These are phyloP conservation scores for Coix lacrymajobi DNA, from an alignment of 176 grass and related monocot species.

Conservation along the genomic window DNA sequence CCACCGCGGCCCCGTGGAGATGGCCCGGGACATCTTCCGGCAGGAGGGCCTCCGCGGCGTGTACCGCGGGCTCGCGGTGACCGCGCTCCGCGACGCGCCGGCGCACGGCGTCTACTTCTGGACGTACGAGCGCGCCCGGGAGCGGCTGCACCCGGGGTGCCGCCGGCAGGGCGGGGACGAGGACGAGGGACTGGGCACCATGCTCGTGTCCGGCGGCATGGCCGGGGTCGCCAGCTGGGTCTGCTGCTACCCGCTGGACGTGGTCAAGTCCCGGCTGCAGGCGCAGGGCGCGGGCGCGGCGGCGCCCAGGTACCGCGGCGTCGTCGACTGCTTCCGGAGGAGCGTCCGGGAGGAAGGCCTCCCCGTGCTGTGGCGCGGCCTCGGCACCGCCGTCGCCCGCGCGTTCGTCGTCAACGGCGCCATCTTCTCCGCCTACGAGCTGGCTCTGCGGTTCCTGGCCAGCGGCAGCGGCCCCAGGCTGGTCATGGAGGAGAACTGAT, in stretches of 20 bases:
- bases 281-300: constrained; percentile 38
- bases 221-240: constrained; percentile 96
- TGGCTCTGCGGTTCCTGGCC: constrained; percentile 68
- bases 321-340: constrained; percentile 76
- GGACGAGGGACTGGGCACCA: constrained; percentile 64
- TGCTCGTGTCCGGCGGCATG: constrained; percentile 81
- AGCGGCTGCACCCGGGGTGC: constrained; percentile 81
- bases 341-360: constrained; percentile 81
- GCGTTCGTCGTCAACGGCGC: constrained; percentile 92
- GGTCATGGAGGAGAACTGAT: constrained; percentile 76
- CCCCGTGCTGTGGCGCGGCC: constrained; percentile 83
- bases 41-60: constrained; percentile 61
- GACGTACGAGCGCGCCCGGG: constrained; percentile 77
- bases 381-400: constrained; percentile 75
- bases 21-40: constrained; percentile 54
- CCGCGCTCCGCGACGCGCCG: constrained; percentile 85
- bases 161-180: constrained; percentile 35
- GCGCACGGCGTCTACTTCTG: constrained; percentile 95
- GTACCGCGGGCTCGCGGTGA: constrained; percentile 77
- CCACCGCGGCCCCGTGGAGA: constrained; percentile 46
- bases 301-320: constrained; percentile 57
- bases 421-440: constrained; percentile 91
- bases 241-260: constrained; percentile 90
- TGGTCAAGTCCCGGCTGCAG: constrained; percentile 93
- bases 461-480: constrained; percentile 25